Conservation (phyloP, 2,329 filamentous ascomycete species). For the Dactylellina sp. region DNA sequence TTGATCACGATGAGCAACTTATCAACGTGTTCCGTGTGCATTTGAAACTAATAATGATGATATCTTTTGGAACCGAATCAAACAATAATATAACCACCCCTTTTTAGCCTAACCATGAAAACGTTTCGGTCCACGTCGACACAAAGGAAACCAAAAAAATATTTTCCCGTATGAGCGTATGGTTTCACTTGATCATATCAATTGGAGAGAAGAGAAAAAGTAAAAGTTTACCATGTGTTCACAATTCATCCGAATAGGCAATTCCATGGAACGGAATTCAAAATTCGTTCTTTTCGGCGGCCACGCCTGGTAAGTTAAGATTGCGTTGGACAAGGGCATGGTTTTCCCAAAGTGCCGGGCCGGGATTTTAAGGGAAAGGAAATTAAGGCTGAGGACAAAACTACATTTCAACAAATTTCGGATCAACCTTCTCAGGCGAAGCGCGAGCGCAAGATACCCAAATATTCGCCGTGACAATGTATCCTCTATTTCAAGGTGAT, state of each 20-base stretch:
- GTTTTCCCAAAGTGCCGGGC: slow-evolving; percentile 46
- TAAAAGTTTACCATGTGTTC: slow-evolving; percentile 16
- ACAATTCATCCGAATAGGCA: slow-evolving; percentile 36
- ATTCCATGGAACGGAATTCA: slow-evolving; percentile 52
- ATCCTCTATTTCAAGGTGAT: slow-evolving; percentile 9
- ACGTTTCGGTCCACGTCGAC: too few relatives aligned
- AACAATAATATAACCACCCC: too few relatives aligned
- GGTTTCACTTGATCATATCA: too few relatives aligned
- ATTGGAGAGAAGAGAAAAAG: too few relatives aligned
- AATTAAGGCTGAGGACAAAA: slow-evolving; percentile 53
- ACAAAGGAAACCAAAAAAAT: too few relatives aligned
- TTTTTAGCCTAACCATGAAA: too few relatives aligned
- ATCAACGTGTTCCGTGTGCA: too few relatives aligned
- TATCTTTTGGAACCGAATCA: too few relatives aligned
- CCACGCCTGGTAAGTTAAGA: slow-evolving; percentile 27
- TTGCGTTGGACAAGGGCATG: slow-evolving; percentile 46
- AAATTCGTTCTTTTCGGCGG: slow-evolving; percentile 24
- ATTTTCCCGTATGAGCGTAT: too few relatives aligned
- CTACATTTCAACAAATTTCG: slow-evolving; percentile 46
- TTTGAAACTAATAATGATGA: too few relatives aligned
- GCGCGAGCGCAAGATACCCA: neutral
- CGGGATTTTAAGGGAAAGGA: slow-evolving; percentile 39
- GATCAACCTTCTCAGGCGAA: slow-evolving; percentile 7
- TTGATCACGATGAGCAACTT: too few relatives aligned
- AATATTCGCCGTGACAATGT: slow-evolving; percentile 11